Base-by-base conservation (phyloP, 768 basidiomycete species). In the Amanita subjunquillea region DNA sequence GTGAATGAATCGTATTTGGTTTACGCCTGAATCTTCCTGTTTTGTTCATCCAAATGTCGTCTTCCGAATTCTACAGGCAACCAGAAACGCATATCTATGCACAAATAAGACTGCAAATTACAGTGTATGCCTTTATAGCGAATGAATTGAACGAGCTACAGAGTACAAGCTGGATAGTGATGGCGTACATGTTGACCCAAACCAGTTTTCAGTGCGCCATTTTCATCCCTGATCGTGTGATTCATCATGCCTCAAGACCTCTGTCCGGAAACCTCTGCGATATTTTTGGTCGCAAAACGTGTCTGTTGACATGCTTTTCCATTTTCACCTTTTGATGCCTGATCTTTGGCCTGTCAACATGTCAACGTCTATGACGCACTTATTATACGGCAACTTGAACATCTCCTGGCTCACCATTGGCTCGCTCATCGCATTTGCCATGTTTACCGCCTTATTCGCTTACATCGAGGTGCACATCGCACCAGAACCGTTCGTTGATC, bases 81-180 rank as follows among this genome's bases (percentile, higher is more conserved):
- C 17, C 17, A 17, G 17, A 17, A 17, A 17, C 17, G 17, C 3
- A 4, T 27, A 12, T 25, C 13, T 15, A 44, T 44, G 10, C 6
- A 13, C 40, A n/a, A 44, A 23, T 15, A 48, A 30, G 29, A 32
- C 37, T 54, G 40, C 0, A 27, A 22, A n/a, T 22, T 50, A 41
- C 51, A 75, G 75, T 76, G 0, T 79, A 77, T 55, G 76, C 78
- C 7, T 67, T 74, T 0, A 80, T 80, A 51, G 78, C 78, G 25
- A 78, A 73, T 58, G 80, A 83, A 56, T 64, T 84, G 4, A 72
- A 81, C 5, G 73, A 80, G 60, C 70, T 84, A 3, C 78, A 83
- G 55, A 82, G 77, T 51, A 81, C 80, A 0, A 81, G 80, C 56
- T 84, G 81, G 81, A 79, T 84, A 27, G 77, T 79, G 3, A 83